phyloP scores from a whole-genome alignment of 169 alveolate species.

The Plasmodium cynomolgi region DNA sequence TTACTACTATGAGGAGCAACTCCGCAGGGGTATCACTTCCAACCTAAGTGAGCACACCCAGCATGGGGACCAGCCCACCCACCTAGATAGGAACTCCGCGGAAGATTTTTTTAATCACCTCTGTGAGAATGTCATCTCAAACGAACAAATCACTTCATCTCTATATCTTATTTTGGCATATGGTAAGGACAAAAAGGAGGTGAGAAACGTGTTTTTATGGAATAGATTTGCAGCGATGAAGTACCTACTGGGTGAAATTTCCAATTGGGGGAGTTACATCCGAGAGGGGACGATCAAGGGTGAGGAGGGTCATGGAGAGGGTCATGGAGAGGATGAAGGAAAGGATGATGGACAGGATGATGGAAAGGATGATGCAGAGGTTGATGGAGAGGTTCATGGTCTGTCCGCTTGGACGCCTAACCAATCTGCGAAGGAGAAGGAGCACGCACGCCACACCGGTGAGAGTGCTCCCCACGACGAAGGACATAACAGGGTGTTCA shows the following conservation, averaged over 20 bases:
- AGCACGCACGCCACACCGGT: background rate
- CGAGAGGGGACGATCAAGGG: background rate
- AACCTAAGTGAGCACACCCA: background rate
- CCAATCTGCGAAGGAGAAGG: background rate
- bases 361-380: background rate
- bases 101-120: conserved; percentile 23
- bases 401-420: no score
- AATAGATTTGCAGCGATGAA: conserved; percentile 38
- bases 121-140: conserved; percentile 6
- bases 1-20: conserved; percentile 4
- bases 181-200: conserved; percentile 20
- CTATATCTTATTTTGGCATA: conserved; percentile 18
- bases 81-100: background rate
- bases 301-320: background rate
- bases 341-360: background rate
- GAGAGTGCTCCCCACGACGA: background rate
- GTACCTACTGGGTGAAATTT: conserved; percentile 22
- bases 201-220: conserved; percentile 31
- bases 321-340: background rate
- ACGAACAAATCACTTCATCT: conserved; percentile 5
- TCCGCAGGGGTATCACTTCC: background rate
- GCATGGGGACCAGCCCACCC: background rate
- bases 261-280: conserved; percentile 7
- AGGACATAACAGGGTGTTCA: background rate
- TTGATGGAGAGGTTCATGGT: no score